Conservation (phyloP, 768 basidiomycete genomes). For the Amanita pseudoporphyria region DNA sequence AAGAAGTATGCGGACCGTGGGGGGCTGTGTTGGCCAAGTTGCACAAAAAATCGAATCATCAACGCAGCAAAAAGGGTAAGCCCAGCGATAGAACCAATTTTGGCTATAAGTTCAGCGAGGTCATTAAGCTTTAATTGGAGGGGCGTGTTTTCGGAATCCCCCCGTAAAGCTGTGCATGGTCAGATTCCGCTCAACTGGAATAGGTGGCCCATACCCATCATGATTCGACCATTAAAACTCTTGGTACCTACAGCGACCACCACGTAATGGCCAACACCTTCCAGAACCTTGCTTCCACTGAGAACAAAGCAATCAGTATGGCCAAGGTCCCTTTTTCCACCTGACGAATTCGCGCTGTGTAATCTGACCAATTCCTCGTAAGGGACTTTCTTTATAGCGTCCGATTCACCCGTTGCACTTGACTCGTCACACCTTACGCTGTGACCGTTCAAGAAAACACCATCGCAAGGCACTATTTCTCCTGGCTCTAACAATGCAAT, state of each 20-base stretch:
- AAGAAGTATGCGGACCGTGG: constrained; percentile 30
- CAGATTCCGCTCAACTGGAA: constrained; percentile 1
- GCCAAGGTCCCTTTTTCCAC: constrained; percentile 22
- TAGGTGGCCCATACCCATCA: constrained; percentile 69
- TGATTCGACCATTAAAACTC: constrained; percentile 93
- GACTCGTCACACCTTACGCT: constrained; percentile 95
- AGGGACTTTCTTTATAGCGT: constrained; percentile 82
- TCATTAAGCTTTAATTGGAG: constrained; percentile 88
- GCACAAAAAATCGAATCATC: constrained; percentile 93
- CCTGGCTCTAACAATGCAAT: constrained; percentile 89
- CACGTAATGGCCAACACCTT: constrained; percentile 90
- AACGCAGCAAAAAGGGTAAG: constrained; percentile 71
- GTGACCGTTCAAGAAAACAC: constrained; percentile 86
- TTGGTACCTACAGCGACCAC: constrained; percentile 87
- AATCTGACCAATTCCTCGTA: constrained; percentile 65
- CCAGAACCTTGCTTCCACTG: constrained; percentile 86
- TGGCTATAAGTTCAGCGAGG: constrained; percentile 94
- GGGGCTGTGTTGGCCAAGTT: constrained; percentile 58
- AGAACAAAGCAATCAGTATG: constrained; percentile 91
- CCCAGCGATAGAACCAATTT: constrained; percentile 77
- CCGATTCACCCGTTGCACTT: constrained; percentile 93
- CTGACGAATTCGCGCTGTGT: constrained; percentile 22
- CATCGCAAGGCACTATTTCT: constrained; percentile 94
- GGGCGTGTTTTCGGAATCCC: constrained; percentile 83
- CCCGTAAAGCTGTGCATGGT: constrained; percentile 57